These are phyloP conservation scores for Amniculicola lignicola DNA, from an alignment of 495 filamentous ascomycete genomes.

Conservation along the genomic window DNA sequence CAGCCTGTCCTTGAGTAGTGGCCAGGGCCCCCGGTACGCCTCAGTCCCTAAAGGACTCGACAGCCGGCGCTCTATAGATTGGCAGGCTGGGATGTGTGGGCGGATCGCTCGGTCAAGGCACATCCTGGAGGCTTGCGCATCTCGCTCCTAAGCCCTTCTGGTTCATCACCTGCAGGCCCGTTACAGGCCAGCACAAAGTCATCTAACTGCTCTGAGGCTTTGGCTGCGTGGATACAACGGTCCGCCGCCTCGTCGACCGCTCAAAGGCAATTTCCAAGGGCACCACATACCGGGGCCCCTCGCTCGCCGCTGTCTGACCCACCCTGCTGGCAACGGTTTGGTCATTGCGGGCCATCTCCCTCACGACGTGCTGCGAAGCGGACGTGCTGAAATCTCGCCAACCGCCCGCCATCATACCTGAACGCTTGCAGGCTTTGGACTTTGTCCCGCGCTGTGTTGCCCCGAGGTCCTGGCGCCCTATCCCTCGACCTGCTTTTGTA, in stretches of 20 bases:
- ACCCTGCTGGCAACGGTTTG: slow-evolving; percentile 35
- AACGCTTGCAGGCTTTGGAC: slow-evolving; percentile 30
- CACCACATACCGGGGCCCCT: slow-evolving; percentile 11
- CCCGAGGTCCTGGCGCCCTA: slow-evolving; percentile 27
- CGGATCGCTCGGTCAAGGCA: slow-evolving; percentile 26
- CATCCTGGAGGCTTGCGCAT: slow-evolving; percentile 18
- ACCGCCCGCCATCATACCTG: slow-evolving; percentile 31
- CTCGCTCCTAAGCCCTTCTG: slow-evolving; percentile 16
- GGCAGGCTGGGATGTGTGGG: slow-evolving; percentile 26
- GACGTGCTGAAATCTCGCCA: slow-evolving; percentile 11
- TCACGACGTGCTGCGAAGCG: neutral
- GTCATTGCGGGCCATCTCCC: slow-evolving; percentile 19
- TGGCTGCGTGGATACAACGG: slow-evolving; percentile 25
- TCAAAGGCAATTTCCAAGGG: slow-evolving; percentile 24
- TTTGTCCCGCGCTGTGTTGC: slow-evolving; percentile 27
- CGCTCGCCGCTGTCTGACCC: slow-evolving; percentile 33
- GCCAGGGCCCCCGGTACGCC: slow-evolving; percentile 11
- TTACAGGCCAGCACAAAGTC: slow-evolving; percentile 15
- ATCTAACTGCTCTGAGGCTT: slow-evolving; percentile 11
- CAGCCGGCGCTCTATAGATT: slow-evolving; percentile 36
- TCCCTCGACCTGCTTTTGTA: slow-evolving; percentile 7
- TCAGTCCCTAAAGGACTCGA: slow-evolving; percentile 31
- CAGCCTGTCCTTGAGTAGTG: slow-evolving; percentile 28
- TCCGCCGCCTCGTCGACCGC: slow-evolving; percentile 25
- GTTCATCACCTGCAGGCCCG: slow-evolving; percentile 33